Base-by-base conservation (phyloP, 2,329 filamentous ascomycete genomes). In the Akanthomyces uredinophilus region DNA sequence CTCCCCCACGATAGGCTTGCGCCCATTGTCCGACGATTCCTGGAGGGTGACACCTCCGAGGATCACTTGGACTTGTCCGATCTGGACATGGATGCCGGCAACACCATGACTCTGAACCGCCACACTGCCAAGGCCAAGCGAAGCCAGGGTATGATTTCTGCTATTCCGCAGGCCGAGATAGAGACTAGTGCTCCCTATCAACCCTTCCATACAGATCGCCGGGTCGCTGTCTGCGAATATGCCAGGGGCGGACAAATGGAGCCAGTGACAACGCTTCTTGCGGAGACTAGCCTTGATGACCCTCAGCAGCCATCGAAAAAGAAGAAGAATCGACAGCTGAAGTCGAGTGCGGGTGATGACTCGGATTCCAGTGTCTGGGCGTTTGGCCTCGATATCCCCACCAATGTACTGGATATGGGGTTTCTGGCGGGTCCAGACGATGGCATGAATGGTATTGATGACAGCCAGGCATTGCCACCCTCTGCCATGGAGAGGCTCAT, bases 161-260 rank as follows among this genome's bases (percentile, higher is more conserved):
- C 78, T 72, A 93, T 85, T 62, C 86, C 86, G 1, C 85, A 88
- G 66, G 92, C 91, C 6, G 93, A 97, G 78, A 96, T 96, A 66
- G 95, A 99, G 71, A 96, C 94, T 1, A 97, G 94, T 70, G 90
- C 93, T 5, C 92, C 94, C 2, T 98, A 96, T 69, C 93, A 96
- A 70, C 94, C 95, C 1, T 97, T 98, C 78, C 94, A 98, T 72
- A 95, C 93, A 0, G 93, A 98, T 70, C 85, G 87, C 60, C 86
- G 94, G 3, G 90, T 98, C 50, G 85, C 83, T n/a, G 79, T 97
- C 32, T 90, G 87, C 67, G 83, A 92, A 47, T 90, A 88, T 70
- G 75, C 70, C 58, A 64, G 67, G 47, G 72, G 74, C 3, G 68
- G 74, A 41, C 68, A 73, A 20, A 54, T 74, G 13, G 72, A 77